Evolutionary conservation across 331 rosid genomes (phyloP), one percentile per base, ranked within the genome.

Genomic region (Quercus tomentella): DNA sequence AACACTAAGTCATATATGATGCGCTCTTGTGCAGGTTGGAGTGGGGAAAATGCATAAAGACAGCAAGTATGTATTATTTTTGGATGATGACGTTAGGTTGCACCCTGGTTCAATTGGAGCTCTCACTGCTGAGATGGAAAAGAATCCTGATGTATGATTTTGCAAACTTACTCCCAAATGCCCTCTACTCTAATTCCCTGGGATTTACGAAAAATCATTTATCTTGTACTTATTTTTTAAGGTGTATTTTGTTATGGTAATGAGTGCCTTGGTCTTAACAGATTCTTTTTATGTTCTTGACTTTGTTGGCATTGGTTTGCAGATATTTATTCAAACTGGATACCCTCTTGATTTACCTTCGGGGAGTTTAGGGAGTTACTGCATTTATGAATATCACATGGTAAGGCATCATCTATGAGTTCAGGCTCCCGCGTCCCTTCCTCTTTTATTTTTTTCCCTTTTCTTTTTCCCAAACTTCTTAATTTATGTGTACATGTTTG

Each of bases 301-400:
- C 79, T 67, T 75, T 81, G 73, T 80, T 80, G 43, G 61, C 81
- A 73, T 52, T 88, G 73, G 41, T 56, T 35, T 81, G 82, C 95
- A 96, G 99, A 93, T 96, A 92, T 96, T 96, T 79, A 96, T 96
- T 84, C 99, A 96, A 92, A 96, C 99, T 67, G 99, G 99, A 79
- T 96, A 93, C 84, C 99, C 99, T 81, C 97, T 96, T 70, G 99
- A 96, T 85, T 80, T 96, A 75, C 99, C 99, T 78, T 96, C 99
- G 4, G 99, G 99, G 83, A 96, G 97, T 87, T 85, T 96, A 76
- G 99, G 99, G 71, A 96, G 99, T 84, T 96, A 96, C 72, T 96
- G 99, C 88, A 96, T 96, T 60, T 96, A 96, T 82, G 99, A 96
- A 87, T 96, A 93, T 81, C 99, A 96, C 83, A 96, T 96, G 99